Evolutionary conservation across 1,284 basidiomycete genomes (phyloP), one percentile per base, ranked within the genome.

Genomic region (Stygiomarasmius scandens): DNA sequence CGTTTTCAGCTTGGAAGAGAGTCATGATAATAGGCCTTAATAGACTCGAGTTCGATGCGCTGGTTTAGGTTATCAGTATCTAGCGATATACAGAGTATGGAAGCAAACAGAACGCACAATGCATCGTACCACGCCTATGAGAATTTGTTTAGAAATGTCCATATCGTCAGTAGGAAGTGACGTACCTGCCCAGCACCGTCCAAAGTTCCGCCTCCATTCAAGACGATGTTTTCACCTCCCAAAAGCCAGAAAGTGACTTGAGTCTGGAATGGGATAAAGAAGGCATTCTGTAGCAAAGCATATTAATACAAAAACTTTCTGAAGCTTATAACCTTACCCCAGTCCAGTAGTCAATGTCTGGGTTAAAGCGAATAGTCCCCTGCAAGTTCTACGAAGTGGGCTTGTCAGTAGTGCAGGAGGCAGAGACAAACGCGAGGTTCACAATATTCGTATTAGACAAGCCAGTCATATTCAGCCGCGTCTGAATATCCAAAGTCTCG

Each of bases 211-310:
- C 84, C 84, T 3, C 84, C 85, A 58, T 81, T 78, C 25, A 89
- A 64, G 6, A 75, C 63, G 48, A 89, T 75, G 56, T 87, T 83
- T 38, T 75, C 70, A 1, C 87, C 86, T 36, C 82, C 82, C 5
- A 89, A 72, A 19, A 86, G 71, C 85, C 85, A 87, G 65, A 83
- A 85, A 0, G 85, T 83, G 11, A 81, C 74, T 61, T 82, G 81
- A 3, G 77, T 79, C 66, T 87, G 83, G 71, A 82, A 84, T 9
- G 77, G 69, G 55, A 85, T 79, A 53, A 73, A 75, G 65, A 84
- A 84, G 10, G 71, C 79, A 57, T 84, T 83, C 77, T 81, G 50
- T 24, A 22, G n/a, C 0, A 52, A 20, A n/a, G 20, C 45, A 24
- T 51, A 50, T 44, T 14, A 47, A 19, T 20, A 45, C 16, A 5